Evolutionary conservation across 1,284 basidiomycete genomes (phyloP).

Genomic region (Boletus sp.): DNA sequence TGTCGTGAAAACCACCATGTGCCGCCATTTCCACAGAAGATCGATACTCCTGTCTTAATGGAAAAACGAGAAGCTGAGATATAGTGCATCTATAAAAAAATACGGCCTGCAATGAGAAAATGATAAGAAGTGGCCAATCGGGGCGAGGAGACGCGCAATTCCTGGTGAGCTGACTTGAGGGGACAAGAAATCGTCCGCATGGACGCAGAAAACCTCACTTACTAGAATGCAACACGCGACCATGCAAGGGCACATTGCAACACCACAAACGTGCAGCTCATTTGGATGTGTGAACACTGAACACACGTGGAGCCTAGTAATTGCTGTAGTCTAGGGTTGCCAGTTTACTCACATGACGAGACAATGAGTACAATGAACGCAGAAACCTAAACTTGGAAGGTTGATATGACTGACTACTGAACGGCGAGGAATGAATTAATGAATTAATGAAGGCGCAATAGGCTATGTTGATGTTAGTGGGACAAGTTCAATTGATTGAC

Average conservation of each 20-base stretch:
- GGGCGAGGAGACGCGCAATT: neutral
- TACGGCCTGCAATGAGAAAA: conserved; percentile 1
- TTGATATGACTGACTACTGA: neutral
- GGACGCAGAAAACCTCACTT: neutral
- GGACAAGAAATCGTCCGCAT: conserved; percentile 1
- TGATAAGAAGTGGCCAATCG: conserved; percentile 1
- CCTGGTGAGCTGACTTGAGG: neutral
- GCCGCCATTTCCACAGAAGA: neutral
- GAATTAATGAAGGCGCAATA: too few relatives aligned
- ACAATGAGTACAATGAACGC: neutral
- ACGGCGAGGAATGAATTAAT: neutral
- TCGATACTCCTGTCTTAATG: neutral
- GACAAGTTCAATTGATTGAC: neutral
- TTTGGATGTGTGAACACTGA: conserved; percentile 1
- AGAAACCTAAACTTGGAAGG: conserved; percentile 6
- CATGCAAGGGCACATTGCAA: neutral
- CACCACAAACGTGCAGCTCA: neutral
- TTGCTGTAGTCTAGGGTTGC: neutral
- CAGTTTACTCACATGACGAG: neutral
- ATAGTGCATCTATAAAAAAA: too few relatives aligned
- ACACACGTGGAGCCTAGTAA: neutral
- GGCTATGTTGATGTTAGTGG: neutral
- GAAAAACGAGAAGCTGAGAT: neutral
- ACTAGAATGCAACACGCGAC: neutral
- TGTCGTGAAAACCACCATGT: neutral